Evolutionary conservation across 345 rosid species (phyloP).

Genomic region (Stellera chamaejasme): DNA sequence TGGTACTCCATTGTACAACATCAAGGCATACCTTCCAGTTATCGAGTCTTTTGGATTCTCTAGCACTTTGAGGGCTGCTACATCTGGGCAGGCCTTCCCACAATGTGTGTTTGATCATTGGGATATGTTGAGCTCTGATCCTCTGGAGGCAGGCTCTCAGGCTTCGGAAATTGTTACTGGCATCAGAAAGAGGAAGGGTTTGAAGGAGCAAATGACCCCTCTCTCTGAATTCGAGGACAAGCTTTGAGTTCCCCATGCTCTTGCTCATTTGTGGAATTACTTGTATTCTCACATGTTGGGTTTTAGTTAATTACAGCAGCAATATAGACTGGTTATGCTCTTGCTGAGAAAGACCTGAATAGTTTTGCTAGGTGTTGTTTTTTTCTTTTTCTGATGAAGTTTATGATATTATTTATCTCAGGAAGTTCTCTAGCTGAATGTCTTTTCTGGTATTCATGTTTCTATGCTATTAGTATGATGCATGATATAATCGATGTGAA

Average conservation of each 20-base stretch:
- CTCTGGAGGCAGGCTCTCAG: conserved; percentile 49
- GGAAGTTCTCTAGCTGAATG: too few relatives aligned
- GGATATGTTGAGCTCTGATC: conserved; percentile 61
- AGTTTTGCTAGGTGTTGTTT: too few relatives aligned
- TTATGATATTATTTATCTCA: too few relatives aligned
- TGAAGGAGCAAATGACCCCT: conserved; percentile 80
- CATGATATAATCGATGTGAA: too few relatives aligned
- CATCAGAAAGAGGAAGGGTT: conserved; percentile 77
- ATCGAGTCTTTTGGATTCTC: conserved; percentile 80
- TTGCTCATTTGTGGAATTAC: too few relatives aligned
- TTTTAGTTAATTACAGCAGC: too few relatives aligned
- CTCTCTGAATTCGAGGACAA: conserved; percentile 72
- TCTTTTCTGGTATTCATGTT: too few relatives aligned
- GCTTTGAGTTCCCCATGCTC: conserved; percentile 26
- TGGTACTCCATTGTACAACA: conserved; percentile 75
- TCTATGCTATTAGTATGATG: too few relatives aligned
- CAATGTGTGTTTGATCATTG: conserved; percentile 83
- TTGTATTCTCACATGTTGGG: too few relatives aligned
- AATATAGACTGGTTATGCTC: too few relatives aligned
- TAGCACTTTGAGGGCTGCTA: conserved; percentile 55
- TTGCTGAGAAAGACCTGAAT: too few relatives aligned
- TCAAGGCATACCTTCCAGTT: conserved; percentile 77
- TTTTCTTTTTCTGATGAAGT: too few relatives aligned
- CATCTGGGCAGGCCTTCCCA: conserved; percentile 84
- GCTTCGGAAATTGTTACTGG: conserved; percentile 42